Evolutionary conservation across 345 rosid species (phyloP), one percentile per base, ranked within the genome.

Genomic region (Brassica incana): DNA sequence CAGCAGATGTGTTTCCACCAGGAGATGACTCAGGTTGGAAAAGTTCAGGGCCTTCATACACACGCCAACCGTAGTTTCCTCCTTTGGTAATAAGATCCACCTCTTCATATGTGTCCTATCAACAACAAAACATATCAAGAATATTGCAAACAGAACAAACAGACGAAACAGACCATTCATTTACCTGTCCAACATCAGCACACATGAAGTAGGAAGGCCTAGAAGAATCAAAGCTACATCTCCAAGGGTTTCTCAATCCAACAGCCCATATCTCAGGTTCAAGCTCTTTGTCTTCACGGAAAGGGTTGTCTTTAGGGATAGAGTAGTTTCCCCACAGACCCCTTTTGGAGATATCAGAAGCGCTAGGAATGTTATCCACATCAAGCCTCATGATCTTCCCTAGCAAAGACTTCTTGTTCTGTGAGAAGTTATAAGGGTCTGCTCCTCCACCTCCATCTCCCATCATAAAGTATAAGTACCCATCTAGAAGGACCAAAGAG

Each of bases 321-420:
- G 90, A 87, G 75, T 89, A 91, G 81, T 91, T 88, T 74, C 93
- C 96, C 93, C 92, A 88, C 5, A 87, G 71, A 72, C 87, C 85
- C 67, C 71, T 79, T 63, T 79, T 79, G 61, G 52, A 76, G 45
- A 81, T 80, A 7, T 71, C 76, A 15, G 78, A 45, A 54, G 73
- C 69, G 90, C 98, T 89, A 45, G 97, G 94, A 75, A 88, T 85
- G 59, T 81, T 88, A 82, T 95, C 94, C 20, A 95, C 91, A 84
- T 95, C 97, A 25, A 95, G 90, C 79, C 99, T 84, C 95, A 87
- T 91, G 83, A 95, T 92, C 84, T 95, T 95, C 77, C 98, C 98
- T 1, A 92, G 94, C 88, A 95, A 83, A 12, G 99, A 95, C 69
- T 91, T 95, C 90, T 92, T 95, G 83, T 95, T 92, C 81, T 95